phyloP scores from a whole-genome alignment of 2,329 filamentous ascomycete genomes.

The Aureobasidium vineae region DNA sequence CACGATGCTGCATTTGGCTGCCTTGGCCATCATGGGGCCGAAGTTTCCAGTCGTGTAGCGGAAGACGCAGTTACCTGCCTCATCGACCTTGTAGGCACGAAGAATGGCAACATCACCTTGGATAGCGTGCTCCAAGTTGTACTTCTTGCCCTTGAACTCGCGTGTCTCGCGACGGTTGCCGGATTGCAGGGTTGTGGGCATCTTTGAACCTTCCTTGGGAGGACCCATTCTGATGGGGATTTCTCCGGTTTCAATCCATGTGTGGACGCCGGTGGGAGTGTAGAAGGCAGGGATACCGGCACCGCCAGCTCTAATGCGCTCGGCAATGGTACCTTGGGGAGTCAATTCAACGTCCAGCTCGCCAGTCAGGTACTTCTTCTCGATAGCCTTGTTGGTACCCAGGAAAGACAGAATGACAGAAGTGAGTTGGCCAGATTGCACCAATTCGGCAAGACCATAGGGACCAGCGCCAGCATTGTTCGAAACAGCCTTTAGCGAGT shows the following conservation, averaged over 20 bases:
- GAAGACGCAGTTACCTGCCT: constrained; percentile 86
- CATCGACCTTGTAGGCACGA: constrained; percentile 90
- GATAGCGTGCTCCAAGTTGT: constrained; percentile 86
- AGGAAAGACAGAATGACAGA: constrained; percentile 96
- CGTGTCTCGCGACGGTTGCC: constrained; percentile 84
- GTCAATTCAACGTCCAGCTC: constrained; percentile 88
- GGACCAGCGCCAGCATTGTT: constrained; percentile 88
- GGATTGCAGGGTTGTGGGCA: constrained; percentile 63
- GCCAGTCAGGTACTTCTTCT: constrained; percentile 84
- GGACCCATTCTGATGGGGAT: constrained; percentile 77
- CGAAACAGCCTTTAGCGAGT: constrained; percentile 74
- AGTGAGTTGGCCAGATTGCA: constrained; percentile 79
- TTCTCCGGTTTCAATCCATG: constrained; percentile 81
- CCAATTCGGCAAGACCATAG: constrained; percentile 51
- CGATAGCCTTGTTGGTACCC: constrained; percentile 91
- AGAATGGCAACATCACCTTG: constrained; percentile 89
- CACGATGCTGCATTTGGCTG: constrained; percentile 73
- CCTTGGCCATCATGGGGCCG: constrained; percentile 75
- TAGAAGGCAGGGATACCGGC: constrained; percentile 92
- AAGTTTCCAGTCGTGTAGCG: constrained; percentile 74
- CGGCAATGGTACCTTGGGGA: constrained; percentile 86
- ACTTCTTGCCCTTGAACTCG: constrained; percentile 86
- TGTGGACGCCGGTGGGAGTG: constrained; percentile 60
- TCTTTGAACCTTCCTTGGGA: constrained; percentile 32
- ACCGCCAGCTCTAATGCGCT: constrained; percentile 81